Evolutionary conservation across 352 stramenopile species (phyloP), one percentile per base, ranked within the genome.

Genomic region (Phytophthora kernoviae): DNA sequence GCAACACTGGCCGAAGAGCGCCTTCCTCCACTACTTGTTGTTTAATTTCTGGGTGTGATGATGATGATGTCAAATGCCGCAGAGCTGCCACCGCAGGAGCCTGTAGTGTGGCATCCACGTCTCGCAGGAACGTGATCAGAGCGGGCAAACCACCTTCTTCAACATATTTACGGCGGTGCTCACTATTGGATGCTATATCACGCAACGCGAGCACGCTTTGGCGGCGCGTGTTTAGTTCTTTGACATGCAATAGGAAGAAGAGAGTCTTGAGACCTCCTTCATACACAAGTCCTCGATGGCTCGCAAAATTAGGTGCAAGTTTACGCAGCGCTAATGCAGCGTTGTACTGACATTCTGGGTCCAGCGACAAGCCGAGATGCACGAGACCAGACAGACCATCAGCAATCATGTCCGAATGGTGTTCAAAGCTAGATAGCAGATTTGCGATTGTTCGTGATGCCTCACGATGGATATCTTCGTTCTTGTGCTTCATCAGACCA

Each of bases 281-380:
- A 40, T 94, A 87, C 30, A 98, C 79, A 49, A 97, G 76, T 6
- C 81, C 74, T 5, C 75, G 63, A 56, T 99, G 96, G 43, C 92
- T 96, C 7, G 79, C 76, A 42, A 94, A 81, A 62, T 98, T 98
- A 5, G 92, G 88, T 10, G 88, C 87, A 9, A 99, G 79, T 70
- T 99, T 99, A 8, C 96, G 91, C 54, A 99, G 91, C 12, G 85
- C 88, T n/a, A 98, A 67, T 4, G 94, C 89, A 1, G 93, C 88
- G 65, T 98, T 96, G 66, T 98, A 99, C 68, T 97, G 90, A 56
- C 94, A 98, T 70, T 99, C 94, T 15, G 77, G 49, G 56, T 98
- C 96, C 21, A 92, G 68, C 37, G 79, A 94, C 7, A 94, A 66
- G 5, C 89, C 93, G n/a, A 99, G 76, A 51, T 88, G 78, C 37